Conservation (phyloP, 352 stramenopile genomes). For the Phytophthora sp. region DNA sequence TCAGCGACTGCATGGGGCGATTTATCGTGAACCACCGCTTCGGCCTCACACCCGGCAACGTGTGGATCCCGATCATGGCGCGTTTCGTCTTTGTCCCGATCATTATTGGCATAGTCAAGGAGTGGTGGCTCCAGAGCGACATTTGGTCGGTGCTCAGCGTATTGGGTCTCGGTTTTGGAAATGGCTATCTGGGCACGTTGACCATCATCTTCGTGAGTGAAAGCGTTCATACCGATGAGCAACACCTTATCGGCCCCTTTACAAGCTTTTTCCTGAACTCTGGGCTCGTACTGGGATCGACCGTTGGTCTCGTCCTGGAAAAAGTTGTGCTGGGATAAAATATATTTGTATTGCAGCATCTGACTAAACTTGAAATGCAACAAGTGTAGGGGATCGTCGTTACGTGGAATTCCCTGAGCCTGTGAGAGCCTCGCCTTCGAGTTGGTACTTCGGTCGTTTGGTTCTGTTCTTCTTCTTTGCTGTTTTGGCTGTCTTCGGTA, state of each 20-base stretch:
- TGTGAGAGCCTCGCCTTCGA: constrained; percentile 4
- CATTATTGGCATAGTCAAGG: constrained; percentile 76
- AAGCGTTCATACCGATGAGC: constrained; percentile 72
- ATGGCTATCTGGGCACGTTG: constrained; percentile 83
- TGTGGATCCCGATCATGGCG: constrained; percentile 66
- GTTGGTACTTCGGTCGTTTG: constrained; percentile 31
- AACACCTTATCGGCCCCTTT: constrained; percentile 76
- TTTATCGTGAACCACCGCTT: constrained; percentile 77
- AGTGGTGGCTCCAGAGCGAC: constrained; percentile 71
- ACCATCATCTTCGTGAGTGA: constrained; percentile 87
- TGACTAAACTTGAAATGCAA: constrained; percentile 17
- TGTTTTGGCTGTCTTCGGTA: constrained; percentile 45
- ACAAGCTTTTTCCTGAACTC: constrained; percentile 89
- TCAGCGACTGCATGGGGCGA: constrained; percentile 73
- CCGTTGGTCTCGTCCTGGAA: constrained; percentile 65
- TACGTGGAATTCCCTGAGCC: constrained; percentile 12
- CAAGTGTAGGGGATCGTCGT: constrained; percentile 4
- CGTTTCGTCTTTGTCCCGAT: constrained; percentile 72
- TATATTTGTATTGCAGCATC: too few relatives aligned
- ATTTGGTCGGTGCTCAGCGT: constrained; percentile 79
- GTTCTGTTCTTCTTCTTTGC: constrained; percentile 36
- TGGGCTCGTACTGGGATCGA: constrained; percentile 81
- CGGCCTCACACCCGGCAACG: constrained; percentile 60
- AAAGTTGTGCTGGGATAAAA: constrained; percentile 58
- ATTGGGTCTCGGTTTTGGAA: constrained; percentile 69